Evolutionary conservation across 2,329 filamentous ascomycete genomes (phyloP), one percentile per base, ranked within the genome.

Genomic region (Aschersonia sp.): DNA sequence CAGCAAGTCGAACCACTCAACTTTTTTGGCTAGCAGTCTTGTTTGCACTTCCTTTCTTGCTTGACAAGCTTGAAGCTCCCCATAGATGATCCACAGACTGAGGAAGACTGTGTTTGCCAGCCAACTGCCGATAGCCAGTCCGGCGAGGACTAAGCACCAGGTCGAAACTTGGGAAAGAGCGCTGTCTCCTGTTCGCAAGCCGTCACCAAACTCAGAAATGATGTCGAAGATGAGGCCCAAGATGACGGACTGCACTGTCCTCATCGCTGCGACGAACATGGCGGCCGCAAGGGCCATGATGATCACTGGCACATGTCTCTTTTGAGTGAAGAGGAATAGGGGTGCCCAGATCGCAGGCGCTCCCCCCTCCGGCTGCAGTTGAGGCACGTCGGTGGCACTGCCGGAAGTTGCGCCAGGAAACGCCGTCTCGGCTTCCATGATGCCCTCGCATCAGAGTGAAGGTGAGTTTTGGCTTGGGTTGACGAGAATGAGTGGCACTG

Each of bases 1-100:
- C 46, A 82, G 74, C 20, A 72, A 69, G 59, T 96, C 89, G 58
- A 86, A 95, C 89, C 89, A 97, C 44, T 74, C 72, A 59, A 92
- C 77, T 9, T 91, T 78, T 58, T 82, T 87, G 5, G 69, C 65
- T n/a, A 94, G 60, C 38, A 97, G 66, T 2, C 75, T 75, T 1
- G 67, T 56, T 58, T 95, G 95, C 3, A 92, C 64, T 4, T 65
- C 68, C 12, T 73, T 68, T 4, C 88, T 76, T 5, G 80, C 80
- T 44, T 65, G 76, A 32, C 74, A 76, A 0, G 84, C 87, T 54
- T 95, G 87, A 2, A 87, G 57, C 62, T 96, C 89, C 10, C 89
- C 86, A 61, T 92, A 92, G 0, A 75, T 60, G 31, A 91, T 69
- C 80, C 89, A 96, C 0, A 77, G 62, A 1, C 73, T 71, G 55